Evolutionary conservation across 208 protist species (phyloP), one percentile per base, ranked within the genome.

Genomic region (Crithidia bombi): DNA sequence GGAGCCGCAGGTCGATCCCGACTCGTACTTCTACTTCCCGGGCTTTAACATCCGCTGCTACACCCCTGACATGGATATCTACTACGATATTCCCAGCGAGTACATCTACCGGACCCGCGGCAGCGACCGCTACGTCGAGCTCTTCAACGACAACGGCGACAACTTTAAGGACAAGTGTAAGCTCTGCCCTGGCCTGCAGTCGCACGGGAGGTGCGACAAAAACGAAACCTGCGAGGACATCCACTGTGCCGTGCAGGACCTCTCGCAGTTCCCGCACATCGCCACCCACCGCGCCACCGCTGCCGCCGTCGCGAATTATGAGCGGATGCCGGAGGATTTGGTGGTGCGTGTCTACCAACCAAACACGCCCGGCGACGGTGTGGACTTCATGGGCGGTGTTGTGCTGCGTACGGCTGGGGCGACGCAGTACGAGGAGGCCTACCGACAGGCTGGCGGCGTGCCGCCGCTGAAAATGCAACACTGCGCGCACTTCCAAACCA

Each of bases 151-250:
- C 56, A 78, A 89, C 70, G 89, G 89, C 41, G 79, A 85, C 65
- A 91, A 91, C 71, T 94, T 91, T 69, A 89, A 90, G 69, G 81
- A 83, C 38, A 89, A 91, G 67, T 91, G 80, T 72, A 70, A 68
- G n/a, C 73, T 94, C 19, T 94, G 88, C 73, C 63, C 67, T 19
- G 43, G 43, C 3, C 76, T 91, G 70, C 58, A 67, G 38, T 61
- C 50, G 7, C 65, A 62, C 41, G 79, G 84, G 35, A 50, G 36
- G 33, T 94, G 89, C 64, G 63, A 75, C 33, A 55, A 76, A 35
- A 87, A 86, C 47, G 52, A 58, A 15, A 26, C 69, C 1, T 94
- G 89, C 71, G 73, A 79, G 19, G 70, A 86, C 54, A 82, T 94
- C 36, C 89, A 94, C 68, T 82, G 81, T 64, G 59, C 74, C 64